phyloP scores from a whole-genome alignment of 768 basidiomycete genomes.

The Cytidiella melzeri region DNA sequence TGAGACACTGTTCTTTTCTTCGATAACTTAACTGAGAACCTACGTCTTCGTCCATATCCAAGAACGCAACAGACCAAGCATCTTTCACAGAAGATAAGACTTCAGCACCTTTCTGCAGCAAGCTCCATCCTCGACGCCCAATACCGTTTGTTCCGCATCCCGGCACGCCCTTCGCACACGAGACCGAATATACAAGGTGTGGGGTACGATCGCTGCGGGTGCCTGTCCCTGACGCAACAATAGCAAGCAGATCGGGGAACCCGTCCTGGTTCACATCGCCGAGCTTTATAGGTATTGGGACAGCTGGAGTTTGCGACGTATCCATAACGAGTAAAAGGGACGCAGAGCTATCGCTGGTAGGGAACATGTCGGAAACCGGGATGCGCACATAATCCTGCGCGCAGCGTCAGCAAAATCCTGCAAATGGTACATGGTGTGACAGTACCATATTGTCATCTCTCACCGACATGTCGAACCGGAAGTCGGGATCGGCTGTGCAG shows the following conservation, averaged over 20 bases:
- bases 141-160: conserved; percentile 50
- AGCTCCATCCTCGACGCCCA: conserved; percentile 59
- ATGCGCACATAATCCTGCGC: conserved; percentile 62
- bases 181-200: conserved; percentile 55
- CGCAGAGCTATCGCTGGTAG: conserved; percentile 24
- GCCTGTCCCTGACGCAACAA: conserved; percentile 41
- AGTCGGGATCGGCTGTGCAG: conserved; percentile 75
- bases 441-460: conserved; percentile 44
- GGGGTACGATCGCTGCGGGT: conserved; percentile 40
- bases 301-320: conserved; percentile 51
- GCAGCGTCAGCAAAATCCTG: neutral
- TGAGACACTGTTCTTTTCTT: neutral
- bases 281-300: conserved; percentile 74
- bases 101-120: conserved; percentile 52
- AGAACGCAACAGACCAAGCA: conserved; percentile 68
- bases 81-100: conserved; percentile 65
- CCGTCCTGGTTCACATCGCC: conserved; percentile 94
- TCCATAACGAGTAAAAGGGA: conserved; percentile 67
- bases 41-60: conserved; percentile 96
- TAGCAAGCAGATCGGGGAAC: conserved; percentile 80
- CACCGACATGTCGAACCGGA: conserved; percentile 64
- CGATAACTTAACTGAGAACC: conserved; percentile 28
- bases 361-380: conserved; percentile 55
- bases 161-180: conserved; percentile 44
- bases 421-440: neutral